Evolutionary conservation across 352 stramenopile genomes (phyloP).

Genomic region (Phytophthora syringae): DNA sequence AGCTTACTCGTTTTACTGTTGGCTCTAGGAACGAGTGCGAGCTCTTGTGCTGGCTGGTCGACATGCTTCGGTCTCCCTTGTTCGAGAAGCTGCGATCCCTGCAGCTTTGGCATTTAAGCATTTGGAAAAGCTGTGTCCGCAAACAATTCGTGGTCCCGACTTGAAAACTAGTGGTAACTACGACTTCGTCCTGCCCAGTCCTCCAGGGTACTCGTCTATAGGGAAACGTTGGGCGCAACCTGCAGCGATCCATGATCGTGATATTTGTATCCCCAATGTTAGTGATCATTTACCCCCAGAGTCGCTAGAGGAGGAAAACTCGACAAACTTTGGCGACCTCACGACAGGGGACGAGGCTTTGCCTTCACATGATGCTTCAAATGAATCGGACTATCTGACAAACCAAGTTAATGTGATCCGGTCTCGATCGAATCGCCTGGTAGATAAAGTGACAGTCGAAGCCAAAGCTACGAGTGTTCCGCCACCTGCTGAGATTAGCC

Average conservation of each 20-base stretch:
- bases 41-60: conserved; percentile 50
- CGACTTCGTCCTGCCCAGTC: conserved; percentile 28
- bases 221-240: conserved; percentile 17
- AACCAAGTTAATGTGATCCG: neutral
- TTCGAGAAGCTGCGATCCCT: conserved; percentile 58
- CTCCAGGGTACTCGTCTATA: conserved; percentile 15
- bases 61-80: conserved; percentile 58
- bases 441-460: neutral
- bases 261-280: neutral
- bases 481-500: neutral
- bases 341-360: conserved; percentile 20
- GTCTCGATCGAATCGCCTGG: neutral
- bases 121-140: conserved; percentile 45
- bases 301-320: conserved; percentile 8
- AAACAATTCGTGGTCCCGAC: neutral
- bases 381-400: conserved; percentile 1
- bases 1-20: neutral
- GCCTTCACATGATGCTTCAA: conserved; percentile 7
- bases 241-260: neutral
- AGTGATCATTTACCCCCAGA: neutral
- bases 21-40: conserved; percentile 45
- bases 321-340: conserved; percentile 9
- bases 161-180: conserved; percentile 14
- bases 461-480: neutral
- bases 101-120: conserved; percentile 48